Conservation (phyloP, 495 filamentous ascomycete genomes). For the Hapsidospora chrysogenum region DNA sequence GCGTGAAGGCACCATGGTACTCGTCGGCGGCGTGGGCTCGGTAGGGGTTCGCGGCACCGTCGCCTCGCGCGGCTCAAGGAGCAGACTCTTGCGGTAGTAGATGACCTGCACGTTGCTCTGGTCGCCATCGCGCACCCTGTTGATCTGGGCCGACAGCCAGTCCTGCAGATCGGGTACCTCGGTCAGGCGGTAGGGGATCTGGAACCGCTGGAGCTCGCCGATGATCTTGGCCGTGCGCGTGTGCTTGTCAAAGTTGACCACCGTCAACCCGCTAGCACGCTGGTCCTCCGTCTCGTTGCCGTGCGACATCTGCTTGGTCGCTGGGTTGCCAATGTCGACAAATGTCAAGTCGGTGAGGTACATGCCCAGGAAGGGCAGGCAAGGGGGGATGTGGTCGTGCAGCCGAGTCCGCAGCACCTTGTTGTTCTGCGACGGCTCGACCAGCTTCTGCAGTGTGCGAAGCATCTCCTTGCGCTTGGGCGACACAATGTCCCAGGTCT, state of each 20-base stretch:
- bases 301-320: conserved; percentile 42
- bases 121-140: conserved; percentile 63
- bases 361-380: conserved; percentile 91
- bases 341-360: conserved; percentile 82
- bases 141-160: conserved; percentile 77
- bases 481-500: conserved; percentile 86
- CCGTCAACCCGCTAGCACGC: conserved; percentile 37
- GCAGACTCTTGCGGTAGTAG: conserved; percentile 71
- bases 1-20: background rate
- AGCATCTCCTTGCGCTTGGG: conserved; percentile 69
- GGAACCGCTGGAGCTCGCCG: conserved; percentile 90
- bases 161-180: conserved; percentile 84
- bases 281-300: conserved; percentile 20
- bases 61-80: conserved; percentile 70
- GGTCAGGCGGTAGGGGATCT: conserved; percentile 77
- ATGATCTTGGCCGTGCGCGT: conserved; percentile 89
- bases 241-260: conserved; percentile 99
- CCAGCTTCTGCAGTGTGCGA: conserved; percentile 58
- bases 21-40: conserved; percentile 16
- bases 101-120: conserved; percentile 61
- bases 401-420: conserved; percentile 76
- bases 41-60: conserved; percentile 30
- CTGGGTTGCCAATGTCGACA: conserved; percentile 84
- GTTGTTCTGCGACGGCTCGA: conserved; percentile 84
- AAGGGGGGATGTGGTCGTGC: conserved; percentile 78